Evolutionary conservation across 306 rosid genomes (phyloP), one percentile per base, ranked within the genome.

Genomic region (Quercus gilva): DNA sequence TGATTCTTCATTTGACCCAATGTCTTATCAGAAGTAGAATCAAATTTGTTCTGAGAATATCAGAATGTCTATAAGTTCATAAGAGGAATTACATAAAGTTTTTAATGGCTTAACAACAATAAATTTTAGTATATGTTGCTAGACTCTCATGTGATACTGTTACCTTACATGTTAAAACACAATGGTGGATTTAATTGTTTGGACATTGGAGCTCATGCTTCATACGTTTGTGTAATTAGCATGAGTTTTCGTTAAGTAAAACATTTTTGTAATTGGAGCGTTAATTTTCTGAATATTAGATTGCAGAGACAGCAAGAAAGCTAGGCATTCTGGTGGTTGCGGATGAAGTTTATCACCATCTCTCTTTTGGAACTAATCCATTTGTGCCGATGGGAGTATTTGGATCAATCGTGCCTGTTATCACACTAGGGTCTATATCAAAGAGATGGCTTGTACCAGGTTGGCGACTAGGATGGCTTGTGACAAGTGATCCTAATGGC

Each of bases 391-490:
- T 87, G 90, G 89, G 75, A 4, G 57, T 11, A 68, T 85, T 82
- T 81, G 89, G 85, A 65, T 80, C 87, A 6, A 26, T 78, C 55
- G 87, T 55, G 5, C 91, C 91, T 2, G 86, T 88, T 43, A 26
- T 88, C 12, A 85, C 91, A 31, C 84, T 85, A 12, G 89, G 91
- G 37, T 85, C 87, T 68, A 57, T 88, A 20, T 88, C 91, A 25
- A 88, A 85, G 89, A 80, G 82, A 61, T 88, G 82, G 84, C 1
- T 33, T 13, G 79, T 84, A 26, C 91, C 89, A 4, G 89, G 91
- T 35, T 88, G 91, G 91, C 74, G 89, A 60, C 76, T 85, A 20
- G 91, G 89, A 19, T 87, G 91, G 91, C 79, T 83, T 72, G 82
- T 81, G 25, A 56, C 69, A 5, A 65, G 45, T 19, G 91, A 88